Base-by-base conservation (phyloP, 371 early-diverging fungal genomes). In the Mortierella polycephala region DNA sequence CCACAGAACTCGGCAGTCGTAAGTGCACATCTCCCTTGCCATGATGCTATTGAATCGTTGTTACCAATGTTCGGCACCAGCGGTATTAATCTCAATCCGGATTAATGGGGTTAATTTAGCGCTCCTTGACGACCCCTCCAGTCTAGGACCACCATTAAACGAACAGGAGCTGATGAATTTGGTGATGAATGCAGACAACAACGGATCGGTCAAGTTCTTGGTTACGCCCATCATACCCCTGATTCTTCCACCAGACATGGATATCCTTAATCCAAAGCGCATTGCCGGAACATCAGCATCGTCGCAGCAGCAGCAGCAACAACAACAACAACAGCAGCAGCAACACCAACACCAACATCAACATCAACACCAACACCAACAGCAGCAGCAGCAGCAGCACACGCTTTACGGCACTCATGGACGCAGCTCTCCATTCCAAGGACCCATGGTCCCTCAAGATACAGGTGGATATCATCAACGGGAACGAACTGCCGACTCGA, bases 1-100 rank as follows among this genome's bases (percentile, higher is more conserved):
- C 86, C 44, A 88, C 85, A 47, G 86, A 85, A 3, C 81, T 81
- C 44, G 65, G 83, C 64, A 80, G 83, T 65, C 83, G 88, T 86
- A 83, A 82, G 68, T 62, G n/a, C 46, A 14, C 13, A 16, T 30
- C 7, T 10, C 23, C 5, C 6, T 30, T 30, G 4, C 30, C 30
- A 30, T 1, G 30, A 30, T 30, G 30, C 4, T 30, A 30, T 30
- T 30, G 30, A 30, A 1, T 30, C 30, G 1, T 30, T 30, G 30
- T 30, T 30, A 30, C 30, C 30, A 30, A 30, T 30, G 30, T 30
- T 30, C 30, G 30, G 30, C 30, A 4, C 30, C 30, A 30, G 30
- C 30, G 30, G 4, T 30, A 30, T 30, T 30, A 30, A 30, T 4
- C 30, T 30, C 30, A 30, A 30, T 30, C 30, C 30, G 30, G 30